A percentile compares a stretch with the other conserved stretches of the same genome.
Evolutionary conservation across 179 eudicot species (phyloP).

Genomic region (Carnegiea gigantea): DNA sequence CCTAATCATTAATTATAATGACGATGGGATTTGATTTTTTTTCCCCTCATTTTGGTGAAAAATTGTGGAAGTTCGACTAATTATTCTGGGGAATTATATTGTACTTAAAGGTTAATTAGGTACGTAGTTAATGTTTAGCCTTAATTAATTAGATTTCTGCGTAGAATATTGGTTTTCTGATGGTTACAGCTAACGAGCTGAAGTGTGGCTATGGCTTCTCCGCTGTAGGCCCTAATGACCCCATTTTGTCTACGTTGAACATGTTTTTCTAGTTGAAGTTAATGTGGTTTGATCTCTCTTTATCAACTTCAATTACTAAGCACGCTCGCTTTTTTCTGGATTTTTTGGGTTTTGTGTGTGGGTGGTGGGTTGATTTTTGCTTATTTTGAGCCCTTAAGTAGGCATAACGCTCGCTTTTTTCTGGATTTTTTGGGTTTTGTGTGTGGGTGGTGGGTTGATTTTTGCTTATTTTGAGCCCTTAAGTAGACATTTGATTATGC

Average conservation of each 20-base stretch:
- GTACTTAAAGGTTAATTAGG: neutral
- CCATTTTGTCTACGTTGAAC: neutral
- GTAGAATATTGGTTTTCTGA: neutral
- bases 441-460: no score
- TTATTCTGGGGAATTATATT: neutral
- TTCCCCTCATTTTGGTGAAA: neutral
- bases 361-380: no score
- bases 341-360: no score
- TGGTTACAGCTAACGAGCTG: neutral
- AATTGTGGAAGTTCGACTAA: slow-evolving; percentile 1
- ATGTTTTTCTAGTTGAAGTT: neutral
- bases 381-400: no score
- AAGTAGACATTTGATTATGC: no score
- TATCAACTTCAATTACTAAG: no score
- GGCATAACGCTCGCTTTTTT: no score
- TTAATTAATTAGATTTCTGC: neutral
- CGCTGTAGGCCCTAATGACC: neutral
- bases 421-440: no score
- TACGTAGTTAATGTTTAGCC: neutral
- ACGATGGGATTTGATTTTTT: neutral
- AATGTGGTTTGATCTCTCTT: neutral
- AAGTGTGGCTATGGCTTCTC: neutral
- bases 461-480: no score
- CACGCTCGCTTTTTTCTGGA: no score
- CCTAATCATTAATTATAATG: neutral